phyloP scores from a whole-genome alignment of 108 stramenopile species.

The Schizochytrium sp. region DNA sequence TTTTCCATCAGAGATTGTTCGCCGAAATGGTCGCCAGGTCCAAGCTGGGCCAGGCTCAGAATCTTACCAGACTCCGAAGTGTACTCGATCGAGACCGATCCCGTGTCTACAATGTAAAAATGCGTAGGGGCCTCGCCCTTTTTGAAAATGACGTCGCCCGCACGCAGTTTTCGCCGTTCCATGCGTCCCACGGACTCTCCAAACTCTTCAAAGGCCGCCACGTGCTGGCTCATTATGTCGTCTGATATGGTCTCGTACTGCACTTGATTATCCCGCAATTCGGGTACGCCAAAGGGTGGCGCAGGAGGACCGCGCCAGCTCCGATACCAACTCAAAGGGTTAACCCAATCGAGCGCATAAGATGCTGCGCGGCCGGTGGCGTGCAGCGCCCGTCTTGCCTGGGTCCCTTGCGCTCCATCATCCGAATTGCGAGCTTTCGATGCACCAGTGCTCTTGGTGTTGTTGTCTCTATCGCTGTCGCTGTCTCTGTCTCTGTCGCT shows the following conservation, averaged over 20 bases:
- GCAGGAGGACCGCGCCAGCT: background rate
- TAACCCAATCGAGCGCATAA: background rate
- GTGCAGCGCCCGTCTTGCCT: background rate
- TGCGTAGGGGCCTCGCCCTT: background rate
- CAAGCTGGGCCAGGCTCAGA: background rate
- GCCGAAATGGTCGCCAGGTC: conserved; percentile 3
- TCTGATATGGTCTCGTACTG: background rate
- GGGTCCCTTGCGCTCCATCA: background rate
- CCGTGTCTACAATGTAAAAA: background rate
- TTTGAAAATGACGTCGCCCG: background rate
- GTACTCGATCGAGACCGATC: background rate
- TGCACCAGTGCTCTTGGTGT: too few species aligned
- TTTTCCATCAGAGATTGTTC: background rate
- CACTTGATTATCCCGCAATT: background rate
- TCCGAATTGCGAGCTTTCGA: too few species aligned
- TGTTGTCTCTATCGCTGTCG: background rate
- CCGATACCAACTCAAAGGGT: background rate
- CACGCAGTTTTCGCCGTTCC: background rate
- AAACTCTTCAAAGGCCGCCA: background rate
- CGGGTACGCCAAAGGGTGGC: background rate
- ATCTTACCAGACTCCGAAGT: background rate
- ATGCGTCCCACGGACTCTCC: background rate
- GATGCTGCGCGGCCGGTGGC: background rate
- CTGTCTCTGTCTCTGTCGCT: background rate
- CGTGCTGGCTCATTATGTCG: background rate